A percentile compares a stretch with the other conserved stretches of the same genome.
Evolutionary conservation across 23 red algal genomes (phyloP).

Genomic region (Chondrus crispus): DNA sequence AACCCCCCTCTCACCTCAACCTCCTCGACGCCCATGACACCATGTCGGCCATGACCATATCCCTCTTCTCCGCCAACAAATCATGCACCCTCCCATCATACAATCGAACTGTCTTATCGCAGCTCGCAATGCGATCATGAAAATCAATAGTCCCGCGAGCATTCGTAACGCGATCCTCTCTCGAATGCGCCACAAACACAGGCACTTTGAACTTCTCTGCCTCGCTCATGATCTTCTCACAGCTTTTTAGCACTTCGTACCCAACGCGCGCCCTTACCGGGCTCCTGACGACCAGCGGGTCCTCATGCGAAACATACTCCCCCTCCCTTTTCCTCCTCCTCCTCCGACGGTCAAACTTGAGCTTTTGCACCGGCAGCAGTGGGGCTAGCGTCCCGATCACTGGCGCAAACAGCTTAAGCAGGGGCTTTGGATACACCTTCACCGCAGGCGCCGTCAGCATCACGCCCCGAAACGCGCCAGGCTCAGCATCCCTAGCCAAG

Average conservation of each 20-base stretch:
- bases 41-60: slow-evolving; percentile 61
- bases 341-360: slow-evolving; percentile 59
- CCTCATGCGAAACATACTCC: not conserved
- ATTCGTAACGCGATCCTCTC: slow-evolving; percentile 68
- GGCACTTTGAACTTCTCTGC: slow-evolving; percentile 55
- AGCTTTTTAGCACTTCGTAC: slow-evolving; percentile 69
- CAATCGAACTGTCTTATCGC: slow-evolving; percentile 52
- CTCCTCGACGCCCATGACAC: slow-evolving; percentile 26
- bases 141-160: slow-evolving; percentile 51
- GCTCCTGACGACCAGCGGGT: slow-evolving; percentile 55
- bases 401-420: slow-evolving; percentile 71
- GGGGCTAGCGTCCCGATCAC: slow-evolving; percentile 64
- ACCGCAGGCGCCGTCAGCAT: slow-evolving; percentile 80
- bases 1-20: no score
- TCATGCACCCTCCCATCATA: slow-evolving; percentile 66
- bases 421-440: slow-evolving; percentile 64
- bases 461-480: slow-evolving; percentile 45
- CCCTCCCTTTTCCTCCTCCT: slow-evolving; percentile 10
- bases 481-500: slow-evolving; percentile 28
- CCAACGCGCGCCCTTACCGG: slow-evolving; percentile 62
- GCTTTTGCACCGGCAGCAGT: slow-evolving; percentile 62
- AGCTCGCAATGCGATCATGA: slow-evolving; percentile 59
- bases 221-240: slow-evolving; percentile 69
- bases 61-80: slow-evolving; percentile 48
- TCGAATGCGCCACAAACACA: slow-evolving; percentile 73